Base-by-base conservation (phyloP, 1,139 yeast genomes). In the Oligophagozyma castellii region DNA sequence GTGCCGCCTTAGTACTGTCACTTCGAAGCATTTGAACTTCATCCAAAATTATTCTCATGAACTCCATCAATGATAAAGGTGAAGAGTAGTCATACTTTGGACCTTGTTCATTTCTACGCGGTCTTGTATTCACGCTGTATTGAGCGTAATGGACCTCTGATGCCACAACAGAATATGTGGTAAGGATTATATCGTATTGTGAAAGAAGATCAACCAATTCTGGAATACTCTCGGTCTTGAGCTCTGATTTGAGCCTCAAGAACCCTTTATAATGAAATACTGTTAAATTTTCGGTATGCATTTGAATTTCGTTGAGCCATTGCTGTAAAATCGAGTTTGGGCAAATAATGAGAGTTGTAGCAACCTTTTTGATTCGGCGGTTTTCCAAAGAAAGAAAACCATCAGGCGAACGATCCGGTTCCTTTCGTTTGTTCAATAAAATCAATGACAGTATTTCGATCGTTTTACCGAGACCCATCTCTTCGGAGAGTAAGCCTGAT, bases 381-480 rank as follows among this genome's bases (percentile, higher is more conserved):
- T 24, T 36, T 11, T 33, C 38, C 12, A 29, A 29, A 8, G 39
- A 30, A 12, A 37, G 29, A 12, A 31, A 31, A 10, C 29, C 26
- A 4, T 27, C 24, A 10, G 29, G 13, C 7, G 23, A 26, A 4
- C 51, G 30, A 23, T 59, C 62, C 2, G 57, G 56, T 28, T 50
- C 52, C 3, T 58, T 28, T 49, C 61, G 35, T 49, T 61, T 71
- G 48, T 86, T 77, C 31, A 74, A 46, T 3, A 74, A 48, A 0
- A 76, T 55, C 20, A 84, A 55, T 0, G 93, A 63, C 2, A 83
- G 61, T 5, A 83, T 60, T 49, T 89, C 98, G 2, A 89, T 74
- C 0, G 96, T 86, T 48, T 89, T 89, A 0, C 98, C 98, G 4
- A 89, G 63, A 0, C 98, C 96, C 98, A 89, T 89, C 53, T 89